These are phyloP conservation scores for Plectranthus barbatus DNA, from an alignment of 257 asterid species.

Conservation along the genomic window DNA sequence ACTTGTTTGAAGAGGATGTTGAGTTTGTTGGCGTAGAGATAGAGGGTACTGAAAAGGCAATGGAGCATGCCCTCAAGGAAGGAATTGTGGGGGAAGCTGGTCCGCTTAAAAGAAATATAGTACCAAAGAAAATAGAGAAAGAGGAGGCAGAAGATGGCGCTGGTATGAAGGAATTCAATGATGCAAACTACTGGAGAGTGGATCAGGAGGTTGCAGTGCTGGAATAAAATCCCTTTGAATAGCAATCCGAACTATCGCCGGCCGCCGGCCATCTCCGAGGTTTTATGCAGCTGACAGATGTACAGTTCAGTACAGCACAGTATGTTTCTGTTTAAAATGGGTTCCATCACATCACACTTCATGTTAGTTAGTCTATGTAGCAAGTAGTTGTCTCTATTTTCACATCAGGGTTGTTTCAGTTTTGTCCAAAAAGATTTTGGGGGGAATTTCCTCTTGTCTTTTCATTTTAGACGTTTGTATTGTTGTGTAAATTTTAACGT, in stretches of 20 bases:
- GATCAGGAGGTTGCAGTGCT: constrained; percentile 75
- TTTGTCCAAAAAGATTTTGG: constrained; percentile 22
- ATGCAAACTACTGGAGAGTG: constrained; percentile 91
- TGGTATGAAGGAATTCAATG: constrained; percentile 74
- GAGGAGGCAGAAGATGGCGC: constrained; percentile 51
- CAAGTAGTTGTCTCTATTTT: not conserved
- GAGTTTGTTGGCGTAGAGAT: constrained; percentile 92
- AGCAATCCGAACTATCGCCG: not conserved
- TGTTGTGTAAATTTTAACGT: constrained; percentile 17
- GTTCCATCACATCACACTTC: too few species aligned
- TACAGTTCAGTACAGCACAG: constrained; percentile 28
- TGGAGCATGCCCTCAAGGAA: constrained; percentile 90
- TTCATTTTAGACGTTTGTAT: not conserved
- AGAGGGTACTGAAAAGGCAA: constrained; percentile 77
- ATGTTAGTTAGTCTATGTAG: too few species aligned
- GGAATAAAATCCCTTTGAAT: constrained; percentile 30
- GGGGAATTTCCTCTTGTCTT: constrained; percentile 3
- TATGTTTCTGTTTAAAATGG: constrained; percentile 1
- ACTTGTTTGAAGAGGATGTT: constrained; percentile 90
- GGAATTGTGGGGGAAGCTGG: constrained; percentile 96
- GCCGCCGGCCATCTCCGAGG: not conserved
- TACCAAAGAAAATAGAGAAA: constrained; percentile 46
- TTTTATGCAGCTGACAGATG: constrained; percentile 13
- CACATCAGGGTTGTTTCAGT: constrained; percentile 25
- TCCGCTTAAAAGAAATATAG: constrained; percentile 49